Evolutionary conservation across 2,329 filamentous ascomycete species (phyloP), one percentile per base, ranked within the genome.

Genomic region (Fusarium nurragi): DNA sequence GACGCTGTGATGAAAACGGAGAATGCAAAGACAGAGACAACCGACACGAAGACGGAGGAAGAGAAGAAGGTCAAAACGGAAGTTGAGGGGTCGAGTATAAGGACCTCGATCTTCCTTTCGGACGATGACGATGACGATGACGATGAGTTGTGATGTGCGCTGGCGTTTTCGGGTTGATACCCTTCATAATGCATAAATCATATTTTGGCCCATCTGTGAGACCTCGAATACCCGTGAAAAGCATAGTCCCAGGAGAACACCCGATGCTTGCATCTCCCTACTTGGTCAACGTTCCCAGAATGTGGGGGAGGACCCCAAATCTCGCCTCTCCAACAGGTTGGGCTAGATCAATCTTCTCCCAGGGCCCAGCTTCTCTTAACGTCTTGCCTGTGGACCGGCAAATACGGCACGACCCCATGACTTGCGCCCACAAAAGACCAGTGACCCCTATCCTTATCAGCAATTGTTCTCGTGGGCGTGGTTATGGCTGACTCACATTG

Each of bases 241-340:
- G 9, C 30, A 45, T 36, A 23, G 14, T 11, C 23, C 12, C 4
- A 10, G 19, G 12, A 6, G 21, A 28, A 12, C 32, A 16, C 10
- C 19, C 11, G 12, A 25, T 2, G 16, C 32, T 41, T 10, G 19
- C 22, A 36, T 11, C 10, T 23, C 12, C 14, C 72, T 71, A 86
- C 59, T 87, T 87, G 0, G 81, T 85, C 48, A 86, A 72, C 0
- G 81, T 79, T 4, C 85, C 85, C 18, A 81, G 60, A n/a, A 84
- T 71, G 48, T 86, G 84, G 23, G 84, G 85, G 14, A 84, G 60
- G 4, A 74, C 58, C 2, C 76, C 64, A 47, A 77, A 83, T 75
- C 80, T 81, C 4, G 74, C 74, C 65, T 84, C 80, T 2, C 68
- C 73, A 0, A 68, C 63, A 0, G 80, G 79, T 52, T 77, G 77